Conservation (phyloP, 2,329 filamentous ascomycete genomes). For the Trichoderma afroharzianum region DNA sequence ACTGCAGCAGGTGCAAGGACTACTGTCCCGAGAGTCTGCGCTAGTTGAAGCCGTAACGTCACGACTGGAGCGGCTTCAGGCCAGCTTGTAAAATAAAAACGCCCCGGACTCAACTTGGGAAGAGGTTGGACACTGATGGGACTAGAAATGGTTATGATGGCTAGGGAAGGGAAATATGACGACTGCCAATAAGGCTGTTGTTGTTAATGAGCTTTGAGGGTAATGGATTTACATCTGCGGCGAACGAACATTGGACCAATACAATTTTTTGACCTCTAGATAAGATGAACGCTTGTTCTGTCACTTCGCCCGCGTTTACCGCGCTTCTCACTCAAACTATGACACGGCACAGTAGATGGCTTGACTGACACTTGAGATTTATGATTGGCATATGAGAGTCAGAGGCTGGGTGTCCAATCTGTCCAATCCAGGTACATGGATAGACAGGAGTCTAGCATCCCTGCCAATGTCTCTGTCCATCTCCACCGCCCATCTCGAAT, state of each 20-base stretch:
- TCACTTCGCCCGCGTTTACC: not conserved
- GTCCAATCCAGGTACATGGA: not conserved
- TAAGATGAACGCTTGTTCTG: not conserved
- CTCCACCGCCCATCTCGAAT: not conserved
- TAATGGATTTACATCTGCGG: conserved; percentile 4
- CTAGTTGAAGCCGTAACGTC: conserved; percentile 64
- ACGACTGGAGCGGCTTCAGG: conserved; percentile 56
- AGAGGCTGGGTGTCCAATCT: not conserved
- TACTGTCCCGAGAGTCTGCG: conserved; percentile 64
- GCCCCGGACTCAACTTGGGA: not conserved
- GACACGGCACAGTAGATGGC: not conserved
- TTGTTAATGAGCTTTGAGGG: conserved; percentile 3
- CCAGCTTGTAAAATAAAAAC: conserved; percentile 25
- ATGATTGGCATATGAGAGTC: not conserved
- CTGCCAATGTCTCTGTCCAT: not conserved
- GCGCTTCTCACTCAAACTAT: not conserved
- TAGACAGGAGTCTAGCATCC: not conserved
- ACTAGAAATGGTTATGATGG: not conserved
- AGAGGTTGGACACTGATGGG: not conserved
- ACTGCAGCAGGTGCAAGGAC: conserved; percentile 57
- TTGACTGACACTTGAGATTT: not conserved
- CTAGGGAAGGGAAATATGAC: not conserved
- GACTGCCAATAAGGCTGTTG: not conserved
- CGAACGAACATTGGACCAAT: not conserved
- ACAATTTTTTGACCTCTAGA: not conserved